phyloP scores from a whole-genome alignment of 2,329 filamentous ascomycete genomes.

The Ceratocystis harringtonii region DNA sequence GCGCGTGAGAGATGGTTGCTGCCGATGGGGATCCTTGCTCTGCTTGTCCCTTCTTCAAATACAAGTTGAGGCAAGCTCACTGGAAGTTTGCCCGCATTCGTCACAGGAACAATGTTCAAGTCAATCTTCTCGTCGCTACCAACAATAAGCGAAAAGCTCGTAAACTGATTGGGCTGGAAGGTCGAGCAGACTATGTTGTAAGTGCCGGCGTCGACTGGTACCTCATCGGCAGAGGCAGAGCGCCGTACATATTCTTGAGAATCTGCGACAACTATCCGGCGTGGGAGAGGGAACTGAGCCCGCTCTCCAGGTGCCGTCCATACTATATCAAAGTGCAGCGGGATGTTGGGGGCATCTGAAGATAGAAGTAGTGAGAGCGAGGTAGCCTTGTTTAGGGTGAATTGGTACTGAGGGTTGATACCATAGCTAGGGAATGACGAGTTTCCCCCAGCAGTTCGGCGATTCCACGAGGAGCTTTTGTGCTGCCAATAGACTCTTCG shows the following conservation, averaged over 20 bases:
- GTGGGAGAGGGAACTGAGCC: slow-evolving; percentile 46
- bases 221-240: slow-evolving; percentile 53
- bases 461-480: slow-evolving; percentile 55
- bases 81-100: slow-evolving; percentile 60
- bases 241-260: slow-evolving; percentile 82
- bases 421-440: slow-evolving; percentile 60
- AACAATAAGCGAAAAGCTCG: slow-evolving; percentile 61
- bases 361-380: slow-evolving; percentile 62
- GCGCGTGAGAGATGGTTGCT: slow-evolving; percentile 11
- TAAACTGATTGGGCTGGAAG: slow-evolving; percentile 66
- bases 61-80: slow-evolving; percentile 42
- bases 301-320: slow-evolving; percentile 56
- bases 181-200: slow-evolving; percentile 89
- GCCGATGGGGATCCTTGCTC: slow-evolving; percentile 25
- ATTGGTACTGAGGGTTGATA: slow-evolving; percentile 73
- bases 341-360: slow-evolving; percentile 48
- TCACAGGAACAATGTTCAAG: slow-evolving; percentile 48
- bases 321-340: slow-evolving; percentile 72
- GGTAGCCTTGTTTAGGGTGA: slow-evolving; percentile 42
- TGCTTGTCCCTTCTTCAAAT: slow-evolving; percentile 31
- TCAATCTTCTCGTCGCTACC: slow-evolving; percentile 38
- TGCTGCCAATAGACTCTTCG: slow-evolving; percentile 44
- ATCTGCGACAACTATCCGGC: slow-evolving; percentile 63
- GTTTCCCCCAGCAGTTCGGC: slow-evolving; percentile 71
- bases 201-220: slow-evolving; percentile 47